Conservation (phyloP, 768 basidiomycete genomes). For the Hypholoma fasciculare region DNA sequence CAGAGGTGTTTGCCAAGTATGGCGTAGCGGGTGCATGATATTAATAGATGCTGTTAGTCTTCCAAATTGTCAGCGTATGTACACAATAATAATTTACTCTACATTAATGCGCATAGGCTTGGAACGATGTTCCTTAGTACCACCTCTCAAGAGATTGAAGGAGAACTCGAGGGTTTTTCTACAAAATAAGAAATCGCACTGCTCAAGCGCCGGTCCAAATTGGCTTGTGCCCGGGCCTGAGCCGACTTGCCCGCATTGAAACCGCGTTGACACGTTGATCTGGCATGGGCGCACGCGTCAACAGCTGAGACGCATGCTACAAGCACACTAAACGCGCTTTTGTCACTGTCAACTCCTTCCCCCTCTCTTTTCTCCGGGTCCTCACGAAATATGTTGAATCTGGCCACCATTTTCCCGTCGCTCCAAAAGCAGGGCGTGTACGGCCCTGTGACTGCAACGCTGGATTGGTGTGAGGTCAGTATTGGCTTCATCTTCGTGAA, state of each 20-base stretch:
- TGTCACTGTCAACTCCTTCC: neutral
- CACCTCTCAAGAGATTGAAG: too few relatives aligned
- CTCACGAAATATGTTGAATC: constrained; percentile 28
- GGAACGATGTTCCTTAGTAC: too few relatives aligned
- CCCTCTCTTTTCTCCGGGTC: neutral
- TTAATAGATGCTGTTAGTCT: neutral
- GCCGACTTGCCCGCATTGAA: too few relatives aligned
- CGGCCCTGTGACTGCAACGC: constrained; percentile 67
- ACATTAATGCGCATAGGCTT: too few relatives aligned
- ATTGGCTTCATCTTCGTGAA: neutral
- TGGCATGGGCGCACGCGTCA: too few relatives aligned
- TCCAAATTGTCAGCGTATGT: neutral
- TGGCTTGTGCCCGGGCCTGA: too few relatives aligned
- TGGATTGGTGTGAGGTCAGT: constrained; percentile 74
- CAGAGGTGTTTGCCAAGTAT: constrained; percentile 65
- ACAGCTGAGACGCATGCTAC: too few relatives aligned
- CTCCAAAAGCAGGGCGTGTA: constrained; percentile 46
- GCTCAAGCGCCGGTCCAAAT: too few relatives aligned
- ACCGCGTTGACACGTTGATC: too few relatives aligned
- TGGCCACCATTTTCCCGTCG: constrained; percentile 33
- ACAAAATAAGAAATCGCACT: too few relatives aligned
- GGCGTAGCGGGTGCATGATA: constrained; percentile 43
- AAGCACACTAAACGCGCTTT: neutral
- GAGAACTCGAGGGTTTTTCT: too few relatives aligned
- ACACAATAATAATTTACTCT: neutral